Percentiles rank a stretch among this genome's conserved stretches.
These are phyloP conservation scores for Paramecium bursaria DNA, from an alignment of 73 alveolate genomes.

Conservation along the genomic window DNA sequence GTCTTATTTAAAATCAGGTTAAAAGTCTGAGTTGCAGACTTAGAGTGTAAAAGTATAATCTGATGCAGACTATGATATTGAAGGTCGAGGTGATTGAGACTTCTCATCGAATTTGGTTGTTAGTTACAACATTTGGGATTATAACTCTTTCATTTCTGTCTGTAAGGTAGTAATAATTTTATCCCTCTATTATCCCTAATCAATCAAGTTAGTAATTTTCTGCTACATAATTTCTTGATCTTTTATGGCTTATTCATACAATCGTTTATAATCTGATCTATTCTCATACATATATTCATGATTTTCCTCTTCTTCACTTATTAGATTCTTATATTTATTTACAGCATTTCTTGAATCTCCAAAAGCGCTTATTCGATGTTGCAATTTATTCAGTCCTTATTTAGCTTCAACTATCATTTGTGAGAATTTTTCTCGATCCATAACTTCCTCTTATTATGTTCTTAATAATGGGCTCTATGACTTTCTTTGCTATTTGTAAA, in stretches of 20 bases:
- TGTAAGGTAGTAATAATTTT: conserved; percentile 7
- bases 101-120: not conserved
- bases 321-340: conserved; percentile 39
- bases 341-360: conserved; percentile 10
- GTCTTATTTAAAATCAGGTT: conserved; percentile 21
- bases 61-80: conserved; percentile 45
- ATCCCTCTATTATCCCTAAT: conserved; percentile 24
- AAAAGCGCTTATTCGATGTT: conserved; percentile 4
- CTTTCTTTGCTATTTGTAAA: not conserved
- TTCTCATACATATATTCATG: conserved; percentile 55
- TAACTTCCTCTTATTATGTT: conserved; percentile 32
- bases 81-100: conserved; percentile 46
- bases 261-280: conserved; percentile 34
- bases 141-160: not conserved
- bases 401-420: conserved; percentile 47
- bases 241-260: not conserved
- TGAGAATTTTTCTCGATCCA: conserved; percentile 32
- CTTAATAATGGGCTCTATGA: conserved; percentile 7
- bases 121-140: conserved; percentile 1
- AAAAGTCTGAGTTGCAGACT: conserved; percentile 50
- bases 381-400: conserved; percentile 39
- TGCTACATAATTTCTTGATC: conserved; percentile 2
- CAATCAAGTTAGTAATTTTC: not conserved
- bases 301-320: conserved; percentile 59
- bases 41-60: conserved; percentile 51